Conservation (phyloP, 2,329 filamentous ascomycete species). For the Blastomyces percursus region DNA sequence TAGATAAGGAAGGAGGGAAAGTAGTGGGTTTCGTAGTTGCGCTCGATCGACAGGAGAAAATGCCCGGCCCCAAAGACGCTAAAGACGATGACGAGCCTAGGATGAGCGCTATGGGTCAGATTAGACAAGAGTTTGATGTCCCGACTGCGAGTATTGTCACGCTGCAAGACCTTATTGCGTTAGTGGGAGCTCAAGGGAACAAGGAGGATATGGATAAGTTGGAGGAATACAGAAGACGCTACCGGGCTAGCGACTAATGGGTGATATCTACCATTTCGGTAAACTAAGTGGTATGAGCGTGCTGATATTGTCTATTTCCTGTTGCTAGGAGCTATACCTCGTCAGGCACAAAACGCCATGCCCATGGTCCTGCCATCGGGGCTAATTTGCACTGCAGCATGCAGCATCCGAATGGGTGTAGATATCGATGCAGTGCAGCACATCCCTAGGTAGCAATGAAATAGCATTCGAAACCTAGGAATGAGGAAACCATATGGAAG, state of each 20-base stretch:
- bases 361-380: not conserved
- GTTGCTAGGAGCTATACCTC: not conserved
- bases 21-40: constrained; percentile 83
- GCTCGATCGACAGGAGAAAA: constrained; percentile 56
- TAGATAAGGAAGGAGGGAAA: constrained; percentile 70
- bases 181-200: constrained; percentile 51
- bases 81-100: constrained; percentile 67
- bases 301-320: not conserved
- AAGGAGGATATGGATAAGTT: constrained; percentile 54
- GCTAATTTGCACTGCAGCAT: not conserved
- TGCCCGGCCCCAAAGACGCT: constrained; percentile 60
- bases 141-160: constrained; percentile 47
- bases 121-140: constrained; percentile 3
- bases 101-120: constrained; percentile 5
- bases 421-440: not conserved
- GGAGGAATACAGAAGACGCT: constrained; percentile 56
- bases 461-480: not conserved
- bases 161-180: constrained; percentile 69
- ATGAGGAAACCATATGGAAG: not conserved
- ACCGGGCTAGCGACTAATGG: constrained; percentile 23
- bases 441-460: not conserved
- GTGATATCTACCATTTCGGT: not conserved
- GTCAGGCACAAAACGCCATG: no score
- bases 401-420: not conserved
- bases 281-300: not conserved